Evolutionary conservation across 1,284 basidiomycete species (phyloP).

Genomic region (Rhodotorula sp.): DNA sequence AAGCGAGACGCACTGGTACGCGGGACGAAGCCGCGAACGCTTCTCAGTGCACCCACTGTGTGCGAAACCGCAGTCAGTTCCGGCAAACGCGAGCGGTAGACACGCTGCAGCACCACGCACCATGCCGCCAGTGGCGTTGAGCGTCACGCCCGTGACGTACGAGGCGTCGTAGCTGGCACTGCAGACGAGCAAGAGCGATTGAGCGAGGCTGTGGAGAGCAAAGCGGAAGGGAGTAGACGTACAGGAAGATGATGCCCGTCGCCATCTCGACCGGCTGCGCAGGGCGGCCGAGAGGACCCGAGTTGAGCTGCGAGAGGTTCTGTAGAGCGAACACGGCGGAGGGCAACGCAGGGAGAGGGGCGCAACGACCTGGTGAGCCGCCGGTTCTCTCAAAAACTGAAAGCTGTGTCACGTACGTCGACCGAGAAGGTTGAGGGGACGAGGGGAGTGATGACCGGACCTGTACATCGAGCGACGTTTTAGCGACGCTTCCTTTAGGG

Average conservation of each 20-base stretch:
- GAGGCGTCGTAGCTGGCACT: constrained; percentile 57
- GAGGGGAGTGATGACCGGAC: constrained; percentile 57
- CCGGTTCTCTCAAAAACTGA: not conserved
- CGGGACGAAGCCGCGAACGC: too few species aligned
- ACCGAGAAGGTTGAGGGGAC: constrained; percentile 47
- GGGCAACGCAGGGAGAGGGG: not conserved
- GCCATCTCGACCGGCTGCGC: constrained; percentile 63
- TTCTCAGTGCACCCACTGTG: too few species aligned
- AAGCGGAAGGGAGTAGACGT: not conserved
- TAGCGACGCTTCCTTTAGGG: not conserved
- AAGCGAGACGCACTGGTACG: too few species aligned
- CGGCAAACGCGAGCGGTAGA: not conserved
- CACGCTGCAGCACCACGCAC: not conserved
- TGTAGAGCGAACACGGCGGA: not conserved
- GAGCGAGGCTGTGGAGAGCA: not conserved
- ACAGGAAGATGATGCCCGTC: constrained; percentile 60
- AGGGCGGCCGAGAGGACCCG: constrained; percentile 55
- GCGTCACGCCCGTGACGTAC: constrained; percentile 56
- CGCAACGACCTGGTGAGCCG: not conserved
- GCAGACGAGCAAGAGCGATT: not conserved
- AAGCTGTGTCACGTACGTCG: not conserved
- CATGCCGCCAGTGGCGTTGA: constrained; percentile 52
- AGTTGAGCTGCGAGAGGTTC: constrained; percentile 22
- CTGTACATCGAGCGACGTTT: not conserved
- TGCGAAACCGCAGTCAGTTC: too few species aligned